Base-by-base conservation (phyloP, 352 stramenopile species). In the Globisporangium nunn region DNA sequence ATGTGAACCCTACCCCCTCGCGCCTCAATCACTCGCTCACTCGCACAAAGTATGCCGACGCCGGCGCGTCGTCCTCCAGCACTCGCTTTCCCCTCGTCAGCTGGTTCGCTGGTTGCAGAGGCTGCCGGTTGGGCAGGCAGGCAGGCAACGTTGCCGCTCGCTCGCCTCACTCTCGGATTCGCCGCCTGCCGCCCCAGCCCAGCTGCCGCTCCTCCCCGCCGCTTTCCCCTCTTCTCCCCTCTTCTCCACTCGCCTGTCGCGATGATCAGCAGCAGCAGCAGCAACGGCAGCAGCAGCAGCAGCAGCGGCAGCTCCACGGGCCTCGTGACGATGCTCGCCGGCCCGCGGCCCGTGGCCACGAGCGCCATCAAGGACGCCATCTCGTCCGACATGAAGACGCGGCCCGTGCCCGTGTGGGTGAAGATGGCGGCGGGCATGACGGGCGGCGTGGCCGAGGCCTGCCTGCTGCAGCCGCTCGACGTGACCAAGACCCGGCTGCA, bases 381-480 rank as follows among this genome's bases (percentile, higher is more conserved):
- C 49, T 75, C 73, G 23, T 75, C 75, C 6, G 78, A 89, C 61
- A 69, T 90, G 50, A 89, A 92, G 75, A 84, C 67, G 29, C 72
- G 78, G 0, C 64, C 50, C 6, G 78, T 92, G 51, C 80, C 81
- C 10, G 79, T 89, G 56, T 77, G 88, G 59, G 78, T 92, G 52
- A 92, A 92, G 70, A 92, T 95, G 78, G 47, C 90, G 49, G 85
- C 86, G 2, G 86, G 86, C 35, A 94, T 94, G 84, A 81, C 81
- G 6, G 86, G 84, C 54, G 86, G 85, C 43, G 78, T 95, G n/a
- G 84, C 81, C 1, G 85, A 95, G 59, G 85, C 85, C 29, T 94
- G 83, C 58, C 72, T 81, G 8, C 63, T 95, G 15, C 84, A 95
- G 61, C 85, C 85, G 12, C 61, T 95, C 17, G 85, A 95, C 44